A percentile compares a stretch with the other conserved stretches of the same genome.
Conservation (phyloP, 768 basidiomycete genomes). For the Leccinum obscurum region DNA sequence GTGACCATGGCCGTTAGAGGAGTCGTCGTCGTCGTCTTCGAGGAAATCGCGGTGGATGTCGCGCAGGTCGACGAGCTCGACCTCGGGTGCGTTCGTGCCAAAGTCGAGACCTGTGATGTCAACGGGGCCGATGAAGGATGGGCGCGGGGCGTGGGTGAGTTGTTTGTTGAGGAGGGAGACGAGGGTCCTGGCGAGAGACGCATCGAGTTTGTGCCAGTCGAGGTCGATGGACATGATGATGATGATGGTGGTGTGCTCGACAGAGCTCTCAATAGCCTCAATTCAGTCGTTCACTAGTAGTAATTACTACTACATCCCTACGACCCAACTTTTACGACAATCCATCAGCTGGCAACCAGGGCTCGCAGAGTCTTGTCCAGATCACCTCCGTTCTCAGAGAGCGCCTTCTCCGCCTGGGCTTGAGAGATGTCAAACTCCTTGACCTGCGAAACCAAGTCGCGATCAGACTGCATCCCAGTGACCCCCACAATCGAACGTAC, state of each 20-base stretch:
- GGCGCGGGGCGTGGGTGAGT: conserved; percentile 68
- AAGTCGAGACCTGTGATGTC: conserved; percentile 86
- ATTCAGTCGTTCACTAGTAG: too few species aligned
- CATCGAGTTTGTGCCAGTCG: conserved; percentile 85
- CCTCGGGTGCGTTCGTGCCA: conserved; percentile 77
- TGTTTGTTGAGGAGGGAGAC: conserved; percentile 79
- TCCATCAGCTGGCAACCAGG: conserved; percentile 24
- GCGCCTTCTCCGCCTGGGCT: conserved; percentile 31
- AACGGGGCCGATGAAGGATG: conserved; percentile 94
- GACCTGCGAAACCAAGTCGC: conserved; percentile 21
- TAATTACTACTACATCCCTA: too few species aligned
- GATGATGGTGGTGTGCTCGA: not conserved
- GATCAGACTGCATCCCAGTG: conserved; percentile 4
- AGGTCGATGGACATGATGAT: conserved; percentile 89
- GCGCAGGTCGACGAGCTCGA: conserved; percentile 87
- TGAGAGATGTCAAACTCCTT: conserved; percentile 31
- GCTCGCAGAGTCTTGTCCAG: conserved; percentile 29
- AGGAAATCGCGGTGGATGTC: conserved; percentile 96
- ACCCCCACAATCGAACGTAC: conserved; percentile 20
- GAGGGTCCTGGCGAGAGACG: conserved; percentile 64
- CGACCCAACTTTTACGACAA: not conserved
- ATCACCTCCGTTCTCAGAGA: conserved; percentile 32
- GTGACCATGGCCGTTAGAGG: not conserved
- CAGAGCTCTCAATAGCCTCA: not conserved
- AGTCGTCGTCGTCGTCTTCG: conserved; percentile 71